phyloP scores from a whole-genome alignment of 768 basidiomycete species.

The Suillus placidus region DNA sequence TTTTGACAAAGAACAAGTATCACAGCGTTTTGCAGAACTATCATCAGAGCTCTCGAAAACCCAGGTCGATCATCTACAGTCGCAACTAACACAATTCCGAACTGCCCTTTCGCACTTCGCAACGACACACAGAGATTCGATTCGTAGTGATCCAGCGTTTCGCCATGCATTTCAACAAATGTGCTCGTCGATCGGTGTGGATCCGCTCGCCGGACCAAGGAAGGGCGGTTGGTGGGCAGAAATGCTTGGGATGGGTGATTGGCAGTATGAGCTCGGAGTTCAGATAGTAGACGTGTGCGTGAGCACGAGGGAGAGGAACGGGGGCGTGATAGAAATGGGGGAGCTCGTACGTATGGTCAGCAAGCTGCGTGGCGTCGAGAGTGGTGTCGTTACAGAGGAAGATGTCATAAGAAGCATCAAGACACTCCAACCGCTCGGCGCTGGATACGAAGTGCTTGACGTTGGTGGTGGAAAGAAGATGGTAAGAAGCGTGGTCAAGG shows the following conservation, averaged over 20 bases:
- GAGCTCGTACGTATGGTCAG: conserved; percentile 82
- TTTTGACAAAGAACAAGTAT: conserved; percentile 85
- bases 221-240: conserved; percentile 94
- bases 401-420: conserved; percentile 85
- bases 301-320: conserved; percentile 85
- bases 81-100: conserved; percentile 85
- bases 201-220: conserved; percentile 86
- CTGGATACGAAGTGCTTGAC: conserved; percentile 87
- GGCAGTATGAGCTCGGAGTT: conserved; percentile 94
- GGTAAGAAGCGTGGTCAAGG: conserved; percentile 87
- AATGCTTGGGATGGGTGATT: conserved; percentile 85
- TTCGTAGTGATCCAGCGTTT: conserved; percentile 82
- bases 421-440: conserved; percentile 83
- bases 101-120: conserved; percentile 80
- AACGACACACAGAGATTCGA: conserved; percentile 78
- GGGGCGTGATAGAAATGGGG: conserved; percentile 87
- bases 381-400: conserved; percentile 78
- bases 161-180: conserved; percentile 93
- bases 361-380: conserved; percentile 69
- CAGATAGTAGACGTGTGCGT: conserved; percentile 94
- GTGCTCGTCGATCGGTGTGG: conserved; percentile 94
- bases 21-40: conserved; percentile 77
- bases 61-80: conserved; percentile 77
- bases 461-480: conserved; percentile 72
- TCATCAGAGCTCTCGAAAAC: conserved; percentile 75